Base-by-base conservation (phyloP, 2,329 filamentous ascomycete genomes). In the Fusarium humuli region DNA sequence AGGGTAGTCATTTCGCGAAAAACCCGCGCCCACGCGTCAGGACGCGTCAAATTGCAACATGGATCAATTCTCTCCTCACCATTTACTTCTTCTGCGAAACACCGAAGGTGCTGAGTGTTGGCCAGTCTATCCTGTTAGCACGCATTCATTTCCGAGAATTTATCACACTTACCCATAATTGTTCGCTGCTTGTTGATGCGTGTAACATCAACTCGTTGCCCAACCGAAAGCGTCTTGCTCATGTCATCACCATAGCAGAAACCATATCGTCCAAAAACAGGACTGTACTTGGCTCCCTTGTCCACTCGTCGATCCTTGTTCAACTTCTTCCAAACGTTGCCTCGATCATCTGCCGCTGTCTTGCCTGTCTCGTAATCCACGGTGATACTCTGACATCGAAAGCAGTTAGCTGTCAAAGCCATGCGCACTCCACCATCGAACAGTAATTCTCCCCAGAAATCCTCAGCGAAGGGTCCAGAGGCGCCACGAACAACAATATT, bases 231-330 rank as follows among this genome's bases (percentile, higher is more conserved):
- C 0, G 47, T 49, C 25, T 54, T 55, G 1, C 37, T 69, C 0
- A n/a, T 46, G 0, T 58, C 64, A 6, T 53, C 42, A 2, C 73
- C 73, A 11, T 71, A 73, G 10, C 73, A 75, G 6, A 73, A 75
- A 0, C 73, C 73, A 7, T 75, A 75, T 0, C 73, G 63, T 9
- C 73, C 72, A 52, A 75, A 75, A 1, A 75, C 73, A 7, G 73
- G 73, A 6, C 69, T 75, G 18, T 73, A 75, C 37, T 75, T 73
- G 1, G 69, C 71, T 2, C 73, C 73, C 4, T 52, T 62, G 13
- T 75, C 73, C 1, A 75, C 73, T 29, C 73, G 57, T 7, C 73
- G 52, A 16, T 75, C 73, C 12, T 73, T 73, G 53, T 75, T 75
- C 4, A 75, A 42, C 13, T 73, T 75, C 50, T 75, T 75, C 73